Percentiles rank a stretch among this genome's conserved stretches.
These are phyloP conservation scores for Komagataella phaffii DNA, from an alignment of 805 yeast genomes.

Conservation along the genomic window DNA sequence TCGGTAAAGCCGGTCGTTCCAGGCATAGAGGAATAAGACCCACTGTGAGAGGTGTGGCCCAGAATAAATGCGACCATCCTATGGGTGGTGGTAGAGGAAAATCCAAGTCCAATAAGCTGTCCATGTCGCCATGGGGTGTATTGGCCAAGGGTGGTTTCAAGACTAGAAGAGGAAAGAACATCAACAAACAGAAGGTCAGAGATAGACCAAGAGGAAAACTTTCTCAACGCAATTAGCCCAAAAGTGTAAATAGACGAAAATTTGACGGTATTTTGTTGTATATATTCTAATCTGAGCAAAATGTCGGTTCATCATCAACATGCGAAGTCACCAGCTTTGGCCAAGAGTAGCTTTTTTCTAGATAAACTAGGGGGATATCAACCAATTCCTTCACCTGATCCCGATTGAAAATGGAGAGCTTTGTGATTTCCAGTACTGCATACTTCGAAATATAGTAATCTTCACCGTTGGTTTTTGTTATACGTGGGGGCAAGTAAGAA, in stretches of 20 bases:
- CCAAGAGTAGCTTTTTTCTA: background rate
- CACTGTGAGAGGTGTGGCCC: slow-evolving; percentile 93
- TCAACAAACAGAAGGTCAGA: slow-evolving; percentile 71
- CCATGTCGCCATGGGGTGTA: slow-evolving; percentile 95
- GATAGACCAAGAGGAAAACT: slow-evolving; percentile 78
- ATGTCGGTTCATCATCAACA: background rate
- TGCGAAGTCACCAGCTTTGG: background rate
- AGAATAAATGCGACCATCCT: slow-evolving; percentile 96
- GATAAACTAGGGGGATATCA: slow-evolving; percentile 1
- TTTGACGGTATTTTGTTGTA: background rate
- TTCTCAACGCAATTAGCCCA: background rate
- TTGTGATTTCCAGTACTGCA: slow-evolving; percentile 2
- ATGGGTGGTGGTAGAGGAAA: slow-evolving; percentile 99
- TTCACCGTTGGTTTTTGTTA: background rate
- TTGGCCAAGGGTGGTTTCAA: slow-evolving; percentile 83
- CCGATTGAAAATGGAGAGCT: slow-evolving; percentile 3
- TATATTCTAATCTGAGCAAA: background rate
- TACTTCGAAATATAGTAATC: background rate
- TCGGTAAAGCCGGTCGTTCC: slow-evolving; percentile 95
- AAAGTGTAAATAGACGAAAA: background rate
- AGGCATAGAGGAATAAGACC: slow-evolving; percentile 93
- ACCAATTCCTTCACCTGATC: slow-evolving; percentile 2
- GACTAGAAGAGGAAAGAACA: slow-evolving; percentile 84
- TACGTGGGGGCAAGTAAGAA: background rate
- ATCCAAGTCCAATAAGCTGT: slow-evolving; percentile 87